Percentiles rank a stretch among this genome's conserved stretches.
Conservation (phyloP, 495 filamentous ascomycete species). For the Penicillium lividum region DNA sequence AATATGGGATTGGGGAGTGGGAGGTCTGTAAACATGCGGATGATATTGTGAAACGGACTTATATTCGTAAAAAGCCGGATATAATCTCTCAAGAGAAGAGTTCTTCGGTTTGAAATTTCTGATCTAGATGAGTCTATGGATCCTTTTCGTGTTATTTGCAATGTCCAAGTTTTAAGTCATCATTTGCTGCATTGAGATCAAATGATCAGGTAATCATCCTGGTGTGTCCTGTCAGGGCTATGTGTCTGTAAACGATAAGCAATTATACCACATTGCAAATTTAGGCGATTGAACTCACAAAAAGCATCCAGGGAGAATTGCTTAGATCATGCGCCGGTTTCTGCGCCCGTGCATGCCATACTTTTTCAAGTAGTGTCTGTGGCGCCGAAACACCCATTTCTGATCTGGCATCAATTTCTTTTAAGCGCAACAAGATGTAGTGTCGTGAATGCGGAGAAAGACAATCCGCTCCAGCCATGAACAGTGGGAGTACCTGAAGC, state of each 20-base stretch:
- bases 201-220: conserved; percentile 33
- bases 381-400: conserved; percentile 35
- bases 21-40: conserved; percentile 56
- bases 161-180: background rate
- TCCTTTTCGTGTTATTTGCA: background rate
- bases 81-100: conserved; percentile 8
- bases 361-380: conserved; percentile 28
- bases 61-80: conserved; percentile 32
- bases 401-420: conserved; percentile 32
- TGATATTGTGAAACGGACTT: conserved; percentile 59
- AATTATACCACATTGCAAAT: background rate
- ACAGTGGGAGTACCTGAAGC: conserved; percentile 36
- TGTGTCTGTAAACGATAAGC: conserved; percentile 21
- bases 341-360: conserved; percentile 36
- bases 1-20: conserved; percentile 68
- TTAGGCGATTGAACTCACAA: conserved; percentile 30
- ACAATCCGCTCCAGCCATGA: conserved; percentile 40
- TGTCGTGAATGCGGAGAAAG: conserved; percentile 36
- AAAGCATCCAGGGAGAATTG: conserved; percentile 40
- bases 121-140: background rate
- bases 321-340: conserved; percentile 25
- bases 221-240: conserved; percentile 14
- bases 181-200: conserved; percentile 16
- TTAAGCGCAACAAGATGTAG: conserved; percentile 33
- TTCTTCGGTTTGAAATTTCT: background rate